Evolutionary conservation across 441 rosid genomes (phyloP), one percentile per base, ranked within the genome.

Genomic region (Pelargonium fulgidum): DNA sequence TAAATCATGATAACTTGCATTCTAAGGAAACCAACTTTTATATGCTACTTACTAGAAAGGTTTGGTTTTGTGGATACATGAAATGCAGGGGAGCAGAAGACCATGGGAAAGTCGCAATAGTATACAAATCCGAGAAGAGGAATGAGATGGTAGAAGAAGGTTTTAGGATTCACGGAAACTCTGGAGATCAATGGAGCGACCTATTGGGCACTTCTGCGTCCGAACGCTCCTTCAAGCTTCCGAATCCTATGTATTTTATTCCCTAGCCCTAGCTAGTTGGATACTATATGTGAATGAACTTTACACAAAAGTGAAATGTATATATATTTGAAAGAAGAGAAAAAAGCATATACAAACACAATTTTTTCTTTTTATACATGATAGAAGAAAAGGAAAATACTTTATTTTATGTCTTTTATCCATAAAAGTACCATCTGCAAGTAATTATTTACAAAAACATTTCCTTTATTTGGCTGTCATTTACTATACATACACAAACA

Each of bases 171-270:
- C 79, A 78, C 2, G 98, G 97, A 8, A 93, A 91, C 76, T 88
- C 91, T 2, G 97, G 98, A 41, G 98, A 91, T 70, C 98, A 93
- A 39, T 93, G 97, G 97, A 93, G 97, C 42, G 97, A 91, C 79
- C 69, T 93, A 76, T 74, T 91, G 71, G 96, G 95, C 26, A 71
- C 79, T 61, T 56, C 83, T 1, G 76, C 87, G 80, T 85, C 94
- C 1, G 64, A 3, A 45, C 91, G 96, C 14, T 90, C 96, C 1
- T 93, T 93, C 82, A 90, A 93, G 81, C 83, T 89, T 64, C 92
- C 97, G 0, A 93, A 93, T 79, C 96, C 96, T 13, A 89, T 93
- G 94, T 91, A 93, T 73, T 85, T 83, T 68, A 91, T 89, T 62
- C 88, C 89, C 66, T 90, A 75, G 81, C 9, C n/a, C 67, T 2